Base-by-base conservation (phyloP, 768 basidiomycete species). In the Lyophyllum atratum region DNA sequence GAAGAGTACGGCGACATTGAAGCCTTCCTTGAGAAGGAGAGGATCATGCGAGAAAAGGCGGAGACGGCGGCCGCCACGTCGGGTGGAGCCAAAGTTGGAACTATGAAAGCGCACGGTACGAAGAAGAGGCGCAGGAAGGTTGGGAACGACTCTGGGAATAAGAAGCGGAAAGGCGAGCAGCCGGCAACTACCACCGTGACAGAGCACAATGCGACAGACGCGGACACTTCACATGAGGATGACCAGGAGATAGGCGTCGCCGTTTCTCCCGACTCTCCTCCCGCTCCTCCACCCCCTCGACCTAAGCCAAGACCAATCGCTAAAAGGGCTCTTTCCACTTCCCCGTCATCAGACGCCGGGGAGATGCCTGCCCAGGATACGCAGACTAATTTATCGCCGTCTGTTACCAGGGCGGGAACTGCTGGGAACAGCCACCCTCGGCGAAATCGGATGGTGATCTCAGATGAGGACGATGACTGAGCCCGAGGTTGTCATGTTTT, bases 1-100 rank as follows among this genome's bases (percentile, higher is more conserved):
- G 87, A 79, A 54, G 92, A 93, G 69, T 85, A 85, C 55, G 90
- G 83, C 15, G 87, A 90, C 66, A 88, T 93, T 70, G 87, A 90
- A 49, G 84, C 79, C 5, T 97, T 97, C 80, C 84, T 94, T 55
- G 87, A 80, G 71, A 83, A 80, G 65, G 95, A 96, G 72, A 82
- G 81, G 64, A 75, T 59, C 49, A 70, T 84, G 65, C 80, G 90
- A 46, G 82, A 84, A 66, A 80, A 77, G 68, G 80, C 79, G 3
- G 75, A 74, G 24, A 75, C 74, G 31, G 75, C 75, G 26, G 80
- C 80, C 34, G 81, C 75, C 12, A 71, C 77, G 51, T 80, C 76
- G 4, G 74, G 75, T 4, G 64, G 55, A 29, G 63, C 62, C 31
- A 68, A 79, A 54, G 82, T 84, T 73, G 74, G 70, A 4, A 75